These are phyloP conservation scores for Ogataea neopini DNA, from an alignment of 805 yeast species.

Conservation along the genomic window DNA sequence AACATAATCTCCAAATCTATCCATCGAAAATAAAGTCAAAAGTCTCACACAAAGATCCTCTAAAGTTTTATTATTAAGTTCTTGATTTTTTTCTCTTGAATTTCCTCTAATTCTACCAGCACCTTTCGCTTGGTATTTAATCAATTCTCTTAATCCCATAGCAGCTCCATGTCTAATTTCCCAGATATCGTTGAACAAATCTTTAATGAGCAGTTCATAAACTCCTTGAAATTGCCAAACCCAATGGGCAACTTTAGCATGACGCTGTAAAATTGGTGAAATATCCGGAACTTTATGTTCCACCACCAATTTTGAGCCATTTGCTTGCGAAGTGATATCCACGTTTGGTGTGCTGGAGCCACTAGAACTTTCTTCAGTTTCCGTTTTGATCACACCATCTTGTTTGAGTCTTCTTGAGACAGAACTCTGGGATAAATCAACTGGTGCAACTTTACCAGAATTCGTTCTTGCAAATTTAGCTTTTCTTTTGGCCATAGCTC, in stretches of 20 bases:
- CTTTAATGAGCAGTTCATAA: constrained; percentile 75
- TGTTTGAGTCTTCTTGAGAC: constrained; percentile 56
- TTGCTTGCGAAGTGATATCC: constrained; percentile 73
- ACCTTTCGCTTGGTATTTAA: constrained; percentile 77
- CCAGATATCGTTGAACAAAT: constrained; percentile 85
- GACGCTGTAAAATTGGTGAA: constrained; percentile 68
- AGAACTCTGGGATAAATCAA: constrained; percentile 72
- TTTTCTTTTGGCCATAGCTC: constrained; percentile 92
- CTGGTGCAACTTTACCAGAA: constrained; percentile 46
- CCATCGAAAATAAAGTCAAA: constrained; percentile 85
- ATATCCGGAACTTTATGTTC: constrained; percentile 71
- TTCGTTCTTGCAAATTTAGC: constrained; percentile 70
- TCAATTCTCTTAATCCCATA: constrained; percentile 84
- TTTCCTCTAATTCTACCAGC: constrained; percentile 80
- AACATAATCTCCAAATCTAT: constrained; percentile 95
- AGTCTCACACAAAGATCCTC: constrained; percentile 88
- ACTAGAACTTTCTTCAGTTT: constrained; percentile 16
- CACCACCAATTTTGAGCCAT: constrained; percentile 78
- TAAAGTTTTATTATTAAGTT: constrained; percentile 63
- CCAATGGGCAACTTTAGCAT: constrained; percentile 67
- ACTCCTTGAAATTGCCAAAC: constrained; percentile 96
- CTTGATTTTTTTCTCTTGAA: constrained; percentile 59
- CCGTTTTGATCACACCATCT: constrained; percentile 36
- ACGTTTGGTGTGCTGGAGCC: constrained; percentile 32
- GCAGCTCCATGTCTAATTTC: constrained; percentile 96